These are phyloP conservation scores for Tylopilus sp. DNA, from an alignment of 768 basidiomycete genomes.

Conservation along the genomic window DNA sequence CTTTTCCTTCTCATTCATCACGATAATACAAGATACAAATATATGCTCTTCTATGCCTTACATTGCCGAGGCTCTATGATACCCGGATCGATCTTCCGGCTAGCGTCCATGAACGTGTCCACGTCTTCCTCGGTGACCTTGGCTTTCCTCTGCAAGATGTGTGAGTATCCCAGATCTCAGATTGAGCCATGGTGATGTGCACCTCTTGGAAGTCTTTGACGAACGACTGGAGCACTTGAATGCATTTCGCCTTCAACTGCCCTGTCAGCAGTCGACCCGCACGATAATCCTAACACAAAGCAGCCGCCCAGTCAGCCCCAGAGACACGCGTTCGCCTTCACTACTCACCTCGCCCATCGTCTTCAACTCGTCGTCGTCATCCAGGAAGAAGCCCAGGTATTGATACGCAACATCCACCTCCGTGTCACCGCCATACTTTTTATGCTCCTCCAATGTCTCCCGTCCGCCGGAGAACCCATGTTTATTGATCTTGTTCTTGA, in stretches of 20 bases:
- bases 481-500: slow-evolving; percentile 95
- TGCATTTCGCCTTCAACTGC: slow-evolving; percentile 87
- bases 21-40: slow-evolving; percentile 4
- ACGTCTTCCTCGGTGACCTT: slow-evolving; percentile 78
- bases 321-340: neutral
- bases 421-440: slow-evolving; percentile 82
- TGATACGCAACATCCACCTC: slow-evolving; percentile 97
- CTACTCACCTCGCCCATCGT: slow-evolving; percentile 62
- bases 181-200: slow-evolving; percentile 9
- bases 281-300: slow-evolving; percentile 74
- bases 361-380: slow-evolving; percentile 87
- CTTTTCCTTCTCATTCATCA: neutral
- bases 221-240: slow-evolving; percentile 75
- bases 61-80: slow-evolving; percentile 25
- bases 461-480: slow-evolving; percentile 96
- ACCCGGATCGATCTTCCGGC: slow-evolving; percentile 67
- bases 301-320: neutral
- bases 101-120: slow-evolving; percentile 74
- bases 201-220: slow-evolving; percentile 86
- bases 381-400: slow-evolving; percentile 92
- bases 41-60: slow-evolving; percentile 5
- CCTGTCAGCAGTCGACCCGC: slow-evolving; percentile 84
- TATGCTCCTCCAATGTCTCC: slow-evolving; percentile 95
- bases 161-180: slow-evolving; percentile 2
- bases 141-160: slow-evolving; percentile 59